These are phyloP conservation scores for Penicillium salamii DNA, from an alignment of 495 filamentous ascomycete species.

Conservation along the genomic window DNA sequence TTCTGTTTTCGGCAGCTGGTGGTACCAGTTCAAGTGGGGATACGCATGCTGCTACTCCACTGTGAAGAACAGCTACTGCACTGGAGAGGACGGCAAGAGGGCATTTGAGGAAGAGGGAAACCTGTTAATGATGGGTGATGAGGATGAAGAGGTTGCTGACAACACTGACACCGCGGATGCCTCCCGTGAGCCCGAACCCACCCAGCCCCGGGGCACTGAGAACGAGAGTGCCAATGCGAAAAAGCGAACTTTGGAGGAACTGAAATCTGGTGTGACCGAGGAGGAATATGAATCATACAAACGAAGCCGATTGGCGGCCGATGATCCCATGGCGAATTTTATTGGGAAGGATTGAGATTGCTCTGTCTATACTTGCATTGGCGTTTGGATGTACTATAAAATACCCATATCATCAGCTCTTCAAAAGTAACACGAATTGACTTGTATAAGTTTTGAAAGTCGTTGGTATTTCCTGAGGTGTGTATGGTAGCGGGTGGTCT, in stretches of 20 bases:
- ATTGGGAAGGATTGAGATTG: constrained; percentile 52
- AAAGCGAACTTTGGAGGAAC: constrained; percentile 72
- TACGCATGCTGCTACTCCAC: constrained; percentile 93
- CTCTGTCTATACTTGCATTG: constrained; percentile 7
- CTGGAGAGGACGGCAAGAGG: constrained; percentile 76
- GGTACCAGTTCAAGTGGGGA: constrained; percentile 94
- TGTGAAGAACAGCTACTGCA: constrained; percentile 96
- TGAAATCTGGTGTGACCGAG: constrained; percentile 69
- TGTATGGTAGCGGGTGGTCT: too few relatives aligned
- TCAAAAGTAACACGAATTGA: neutral
- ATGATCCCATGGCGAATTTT: constrained; percentile 85
- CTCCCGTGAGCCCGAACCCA: constrained; percentile 26
- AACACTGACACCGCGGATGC: constrained; percentile 18
- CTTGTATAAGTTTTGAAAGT: neutral
- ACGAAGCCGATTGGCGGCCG: constrained; percentile 60
- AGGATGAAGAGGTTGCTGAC: constrained; percentile 15
- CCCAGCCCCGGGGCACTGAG: constrained; percentile 28
- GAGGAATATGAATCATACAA: constrained; percentile 83
- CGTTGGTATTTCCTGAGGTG: too few relatives aligned
- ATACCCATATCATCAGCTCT: constrained; percentile 25
- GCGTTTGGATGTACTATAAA: constrained; percentile 21
- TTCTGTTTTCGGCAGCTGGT: constrained; percentile 96
- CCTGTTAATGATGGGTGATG: constrained; percentile 49
- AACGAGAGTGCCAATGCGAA: constrained; percentile 39
- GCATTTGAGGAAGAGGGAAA: constrained; percentile 68